phyloP scores from a whole-genome alignment of 2,329 filamentous ascomycete genomes.

The Pezicula carpinea region DNA sequence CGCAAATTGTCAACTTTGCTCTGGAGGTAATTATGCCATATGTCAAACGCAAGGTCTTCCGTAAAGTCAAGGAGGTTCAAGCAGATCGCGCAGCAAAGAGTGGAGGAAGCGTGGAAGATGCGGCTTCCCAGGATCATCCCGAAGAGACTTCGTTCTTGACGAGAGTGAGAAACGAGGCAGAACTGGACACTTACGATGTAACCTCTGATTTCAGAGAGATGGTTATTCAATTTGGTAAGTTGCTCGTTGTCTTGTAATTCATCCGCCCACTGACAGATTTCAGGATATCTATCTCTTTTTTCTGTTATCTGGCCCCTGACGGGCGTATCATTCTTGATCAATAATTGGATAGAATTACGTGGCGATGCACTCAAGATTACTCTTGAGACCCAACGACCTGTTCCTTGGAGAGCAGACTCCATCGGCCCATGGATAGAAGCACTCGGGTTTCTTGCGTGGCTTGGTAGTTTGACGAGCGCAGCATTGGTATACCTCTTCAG shows the following conservation, averaged over 20 bases:
- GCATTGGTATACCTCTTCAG: slow-evolving; percentile 89
- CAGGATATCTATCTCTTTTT: slow-evolving; percentile 85
- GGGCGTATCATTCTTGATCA: slow-evolving; percentile 80
- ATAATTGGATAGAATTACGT: slow-evolving; percentile 94
- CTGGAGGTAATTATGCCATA: slow-evolving; percentile 84
- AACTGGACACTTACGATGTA: slow-evolving; percentile 82
- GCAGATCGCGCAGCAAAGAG: slow-evolving; percentile 53
- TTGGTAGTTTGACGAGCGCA: slow-evolving; percentile 82
- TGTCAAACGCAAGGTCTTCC: slow-evolving; percentile 71
- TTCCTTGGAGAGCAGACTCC: slow-evolving; percentile 84
- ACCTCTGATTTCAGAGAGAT: slow-evolving; percentile 89
- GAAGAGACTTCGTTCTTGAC: slow-evolving; percentile 79
- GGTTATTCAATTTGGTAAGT: slow-evolving; percentile 70
- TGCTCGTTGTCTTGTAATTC: neutral
- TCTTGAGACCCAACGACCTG: slow-evolving; percentile 80
- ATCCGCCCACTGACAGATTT: slow-evolving; percentile 21
- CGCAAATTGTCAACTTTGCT: slow-evolving; percentile 81
- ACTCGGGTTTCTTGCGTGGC: slow-evolving; percentile 86
- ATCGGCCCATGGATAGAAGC: slow-evolving; percentile 91
- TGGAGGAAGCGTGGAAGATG: slow-evolving; percentile 32
- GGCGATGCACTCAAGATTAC: slow-evolving; percentile 95
- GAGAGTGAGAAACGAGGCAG: slow-evolving; percentile 77
- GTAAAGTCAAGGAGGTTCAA: slow-evolving; percentile 75
- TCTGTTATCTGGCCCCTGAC: slow-evolving; percentile 95
- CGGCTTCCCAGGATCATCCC: slow-evolving; percentile 57